phyloP scores from a whole-genome alignment of 2,329 filamentous ascomycete species.

The Hirsutella thompsonii region DNA sequence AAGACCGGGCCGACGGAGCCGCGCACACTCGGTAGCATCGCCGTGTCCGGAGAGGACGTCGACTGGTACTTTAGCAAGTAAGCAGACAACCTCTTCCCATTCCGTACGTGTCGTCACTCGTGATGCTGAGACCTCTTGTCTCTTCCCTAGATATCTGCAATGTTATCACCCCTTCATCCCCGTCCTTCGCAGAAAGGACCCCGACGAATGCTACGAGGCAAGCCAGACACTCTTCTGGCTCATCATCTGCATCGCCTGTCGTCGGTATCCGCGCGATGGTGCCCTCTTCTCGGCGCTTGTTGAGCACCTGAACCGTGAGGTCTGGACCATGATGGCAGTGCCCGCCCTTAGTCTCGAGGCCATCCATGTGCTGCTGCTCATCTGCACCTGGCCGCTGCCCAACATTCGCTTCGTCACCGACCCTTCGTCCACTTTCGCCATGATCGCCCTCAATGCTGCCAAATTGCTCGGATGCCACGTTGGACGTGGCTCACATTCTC shows the following conservation, averaged over 20 bases:
- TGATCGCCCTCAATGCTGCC: constrained; percentile 32
- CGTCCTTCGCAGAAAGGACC: constrained; percentile 33
- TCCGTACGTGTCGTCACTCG: neutral
- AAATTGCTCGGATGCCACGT: constrained; percentile 38
- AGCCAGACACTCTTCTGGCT: constrained; percentile 40
- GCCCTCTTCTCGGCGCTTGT: constrained; percentile 29
- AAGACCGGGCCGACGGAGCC: constrained; percentile 20
- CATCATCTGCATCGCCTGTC: constrained; percentile 36
- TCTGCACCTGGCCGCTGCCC: constrained; percentile 38
- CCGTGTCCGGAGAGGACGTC: constrained; percentile 39
- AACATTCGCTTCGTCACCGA: constrained; percentile 38
- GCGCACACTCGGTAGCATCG: constrained; percentile 30
- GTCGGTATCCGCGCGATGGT: constrained; percentile 32
- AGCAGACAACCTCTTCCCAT: no score
- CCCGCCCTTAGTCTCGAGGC: constrained; percentile 31
- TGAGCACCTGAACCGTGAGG: constrained; percentile 31
- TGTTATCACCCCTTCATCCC: constrained; percentile 40
- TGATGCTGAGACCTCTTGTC: neutral
- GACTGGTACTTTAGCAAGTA: constrained; percentile 42
- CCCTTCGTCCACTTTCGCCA: constrained; percentile 33
- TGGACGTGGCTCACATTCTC: constrained; percentile 34
- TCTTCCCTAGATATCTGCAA: constrained; percentile 31
- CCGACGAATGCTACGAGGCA: constrained; percentile 35
- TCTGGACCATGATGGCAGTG: constrained; percentile 28
- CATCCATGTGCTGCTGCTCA: constrained; percentile 37